Evolutionary conservation across 2,329 filamentous ascomycete species (phyloP), one percentile per base, ranked within the genome.

Genomic region (Curvularia verruculosa): DNA sequence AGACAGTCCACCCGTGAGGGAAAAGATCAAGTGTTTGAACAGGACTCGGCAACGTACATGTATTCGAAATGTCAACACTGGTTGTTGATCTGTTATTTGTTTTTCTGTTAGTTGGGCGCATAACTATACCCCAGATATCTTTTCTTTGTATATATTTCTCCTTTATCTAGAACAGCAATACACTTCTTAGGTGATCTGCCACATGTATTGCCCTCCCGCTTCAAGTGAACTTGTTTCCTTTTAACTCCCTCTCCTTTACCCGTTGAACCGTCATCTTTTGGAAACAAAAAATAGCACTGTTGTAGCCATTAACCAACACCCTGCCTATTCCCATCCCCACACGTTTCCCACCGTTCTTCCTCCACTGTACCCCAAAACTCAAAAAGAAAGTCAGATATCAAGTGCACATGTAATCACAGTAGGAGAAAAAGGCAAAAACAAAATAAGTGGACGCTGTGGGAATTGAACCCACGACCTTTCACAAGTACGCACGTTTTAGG

Each of bases 401-500:
- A 34, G 31, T 8, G 1, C 26, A 3, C 1, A 2, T 15, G 2
- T 29, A 3, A 29, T n/a, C n/a, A n/a, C 1, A 12, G 24, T 12
- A 29, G n/a, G 8, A n/a, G 13, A 5, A n/a, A 44, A 45, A 54
- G 43, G 3, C n/a, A 48, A 39, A 43, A 29, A 29, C 28, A 12
- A 29, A 55, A 46, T 63, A 53, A 46, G 13, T 65, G 63, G 63
- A 65, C 63, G 56, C 63, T 65, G 63, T 65, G 63, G 63, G 63
- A 65, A 65, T 65, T 65, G 63, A 65, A 65, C 63, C 63, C 63
- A 65, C 63, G 63, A 65, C 63, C 63, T 59, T 61, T 65, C 63
- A 65, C 63, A 65, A 34, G 23, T 56, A 49, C 58, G 47, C 50
- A 49, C 28, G n/a, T 15, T 18, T 49, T 47, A 12, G 13, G n/a